These are phyloP conservation scores for Euphrasia arctica DNA, from an alignment of 305 asterid species.

Conservation along the genomic window DNA sequence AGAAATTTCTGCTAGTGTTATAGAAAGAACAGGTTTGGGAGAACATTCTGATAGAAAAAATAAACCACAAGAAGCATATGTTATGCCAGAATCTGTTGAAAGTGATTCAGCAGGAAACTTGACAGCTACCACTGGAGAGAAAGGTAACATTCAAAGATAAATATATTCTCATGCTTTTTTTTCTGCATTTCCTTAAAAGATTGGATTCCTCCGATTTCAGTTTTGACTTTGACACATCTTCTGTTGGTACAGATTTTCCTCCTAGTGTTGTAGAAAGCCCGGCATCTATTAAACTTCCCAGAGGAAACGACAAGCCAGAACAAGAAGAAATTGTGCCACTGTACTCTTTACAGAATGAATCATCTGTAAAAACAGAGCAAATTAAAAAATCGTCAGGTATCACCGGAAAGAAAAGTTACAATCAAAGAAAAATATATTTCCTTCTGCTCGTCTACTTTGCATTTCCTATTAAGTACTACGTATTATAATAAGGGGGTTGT, in stretches of 20 bases:
- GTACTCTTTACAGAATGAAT: constrained; percentile 15
- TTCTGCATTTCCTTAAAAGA: constrained; percentile 13
- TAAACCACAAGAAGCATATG: constrained; percentile 24
- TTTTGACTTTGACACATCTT: constrained; percentile 2
- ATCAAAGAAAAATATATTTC: neutral
- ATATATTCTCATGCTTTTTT: constrained; percentile 19
- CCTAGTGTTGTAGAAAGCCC: constrained; percentile 17
- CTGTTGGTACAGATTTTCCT: constrained; percentile 23
- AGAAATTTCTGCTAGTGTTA: constrained; percentile 28
- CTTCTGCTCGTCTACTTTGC: too few relatives aligned
- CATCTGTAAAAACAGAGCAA: constrained; percentile 24
- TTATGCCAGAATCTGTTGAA: constrained; percentile 19
- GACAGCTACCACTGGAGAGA: constrained; percentile 28
- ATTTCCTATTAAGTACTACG: constrained; percentile 18
- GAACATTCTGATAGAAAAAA: constrained; percentile 33
- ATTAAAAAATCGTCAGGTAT: constrained; percentile 21
- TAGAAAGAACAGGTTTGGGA: constrained; percentile 24
- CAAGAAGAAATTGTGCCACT: constrained; percentile 21
- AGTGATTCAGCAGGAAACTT: constrained; percentile 29
- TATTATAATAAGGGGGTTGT: neutral
- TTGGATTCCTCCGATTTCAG: neutral
- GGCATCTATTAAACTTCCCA: constrained; percentile 27
- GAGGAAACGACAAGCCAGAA: constrained; percentile 25
- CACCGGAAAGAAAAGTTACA: constrained; percentile 30
- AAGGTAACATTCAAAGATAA: constrained; percentile 25